Evolutionary conservation across 2,329 filamentous ascomycete species (phyloP).

Genomic region (Pseudogymnoascus sp.): DNA sequence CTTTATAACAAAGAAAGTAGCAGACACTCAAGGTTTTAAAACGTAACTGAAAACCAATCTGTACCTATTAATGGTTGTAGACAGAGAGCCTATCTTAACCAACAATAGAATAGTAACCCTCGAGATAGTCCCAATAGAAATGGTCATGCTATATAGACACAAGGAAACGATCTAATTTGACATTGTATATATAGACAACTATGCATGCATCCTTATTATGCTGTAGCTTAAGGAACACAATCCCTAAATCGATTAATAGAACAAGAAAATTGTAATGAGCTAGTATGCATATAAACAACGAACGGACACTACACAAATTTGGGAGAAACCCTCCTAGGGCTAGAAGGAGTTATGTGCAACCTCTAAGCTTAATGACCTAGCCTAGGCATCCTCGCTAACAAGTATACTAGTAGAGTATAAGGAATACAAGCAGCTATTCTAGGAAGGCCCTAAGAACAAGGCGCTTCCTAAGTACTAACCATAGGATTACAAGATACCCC

Average conservation of each 20-base stretch:
- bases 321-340: not conserved
- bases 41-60: not conserved
- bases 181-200: not conserved
- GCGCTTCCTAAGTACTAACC: not conserved
- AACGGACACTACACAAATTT: not conserved
- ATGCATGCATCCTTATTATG: not conserved
- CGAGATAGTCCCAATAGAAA: not conserved
- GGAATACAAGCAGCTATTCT: not conserved
- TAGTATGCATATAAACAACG: not conserved
- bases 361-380: not conserved
- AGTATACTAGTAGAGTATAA: not conserved
- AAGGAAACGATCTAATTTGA: not conserved
- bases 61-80: not conserved
- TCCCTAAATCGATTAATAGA: not conserved
- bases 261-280: not conserved
- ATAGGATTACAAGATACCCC: not conserved
- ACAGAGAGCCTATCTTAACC: not conserved
- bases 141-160: not conserved
- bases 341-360: not conserved
- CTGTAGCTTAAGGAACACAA: not conserved
- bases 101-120: not conserved
- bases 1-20: not conserved
- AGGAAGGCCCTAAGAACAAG: not conserved
- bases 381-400: not conserved
- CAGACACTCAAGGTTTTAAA: not conserved